These are phyloP conservation scores for Fusarium nygamai DNA, from an alignment of 2,329 filamentous ascomycete genomes.

Conservation along the genomic window DNA sequence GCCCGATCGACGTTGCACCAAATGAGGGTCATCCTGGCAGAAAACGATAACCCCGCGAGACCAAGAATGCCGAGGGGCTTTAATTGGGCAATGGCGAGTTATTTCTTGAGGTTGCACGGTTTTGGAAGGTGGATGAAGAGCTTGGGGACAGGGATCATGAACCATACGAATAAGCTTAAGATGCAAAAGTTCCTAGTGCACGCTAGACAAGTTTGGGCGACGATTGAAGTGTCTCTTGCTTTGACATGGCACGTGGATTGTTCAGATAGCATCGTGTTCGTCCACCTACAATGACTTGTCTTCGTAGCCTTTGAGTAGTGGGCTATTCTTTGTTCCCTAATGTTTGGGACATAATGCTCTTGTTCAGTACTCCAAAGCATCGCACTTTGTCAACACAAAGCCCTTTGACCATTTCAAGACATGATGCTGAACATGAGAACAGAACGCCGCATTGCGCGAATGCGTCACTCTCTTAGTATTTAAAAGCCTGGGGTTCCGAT, in stretches of 20 bases:
- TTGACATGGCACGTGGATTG: not conserved
- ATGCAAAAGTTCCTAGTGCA: conserved; percentile 24
- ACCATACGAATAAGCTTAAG: conserved; percentile 34
- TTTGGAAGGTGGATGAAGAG: conserved; percentile 21
- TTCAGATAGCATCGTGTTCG: not conserved
- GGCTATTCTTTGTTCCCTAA: not conserved
- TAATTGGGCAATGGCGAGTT: not conserved
- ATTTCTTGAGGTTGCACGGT: not conserved
- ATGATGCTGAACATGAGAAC: not conserved
- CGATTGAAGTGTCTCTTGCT: too few relatives aligned
- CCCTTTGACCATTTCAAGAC: not conserved
- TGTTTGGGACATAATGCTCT: not conserved
- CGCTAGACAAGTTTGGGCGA: not conserved
- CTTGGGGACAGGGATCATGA: conserved; percentile 21
- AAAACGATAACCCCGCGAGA: conserved; percentile 1
- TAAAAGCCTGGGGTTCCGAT: not conserved
- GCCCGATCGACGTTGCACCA: not conserved
- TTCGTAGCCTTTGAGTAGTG: too few relatives aligned
- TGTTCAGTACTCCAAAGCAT: not conserved
- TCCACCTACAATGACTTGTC: not conserved
- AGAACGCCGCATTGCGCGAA: too few relatives aligned
- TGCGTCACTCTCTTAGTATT: not conserved
- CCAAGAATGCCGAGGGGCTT: not conserved
- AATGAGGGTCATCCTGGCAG: not conserved
- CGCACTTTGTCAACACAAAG: not conserved